These are phyloP conservation scores for Colletotrichum neosansevieriae DNA, from an alignment of 2,329 filamentous ascomycete species.

Conservation along the genomic window DNA sequence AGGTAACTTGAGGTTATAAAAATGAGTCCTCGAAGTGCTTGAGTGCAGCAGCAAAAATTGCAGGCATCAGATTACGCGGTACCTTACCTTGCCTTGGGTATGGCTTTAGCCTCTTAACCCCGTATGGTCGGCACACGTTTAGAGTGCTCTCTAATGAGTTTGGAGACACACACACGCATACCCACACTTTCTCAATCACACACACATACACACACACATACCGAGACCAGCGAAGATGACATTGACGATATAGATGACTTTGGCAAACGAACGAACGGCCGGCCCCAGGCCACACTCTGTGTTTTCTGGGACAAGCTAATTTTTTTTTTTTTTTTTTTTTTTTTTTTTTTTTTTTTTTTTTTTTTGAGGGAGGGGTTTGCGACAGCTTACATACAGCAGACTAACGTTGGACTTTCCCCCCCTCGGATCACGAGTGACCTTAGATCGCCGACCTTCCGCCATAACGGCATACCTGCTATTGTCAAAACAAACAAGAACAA, in stretches of 20 bases:
- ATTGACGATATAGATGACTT: conserved; percentile 3
- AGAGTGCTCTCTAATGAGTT: not conserved
- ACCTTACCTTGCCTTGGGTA: not conserved
- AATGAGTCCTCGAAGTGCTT: too few species aligned
- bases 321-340: not conserved
- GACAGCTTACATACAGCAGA: not conserved
- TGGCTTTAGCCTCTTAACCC: conserved; percentile 1
- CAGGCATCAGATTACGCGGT: not conserved
- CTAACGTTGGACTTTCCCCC: not conserved
- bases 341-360: not conserved
- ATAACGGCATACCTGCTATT: not conserved
- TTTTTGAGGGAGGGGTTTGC: not conserved
- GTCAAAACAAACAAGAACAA: not conserved
- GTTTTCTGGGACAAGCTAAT: conserved; percentile 9
- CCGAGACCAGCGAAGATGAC: not conserved
- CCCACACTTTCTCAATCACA: too few species aligned
- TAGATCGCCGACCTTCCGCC: conserved; percentile 2
- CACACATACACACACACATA: not conserved
- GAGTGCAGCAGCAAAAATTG: too few species aligned
- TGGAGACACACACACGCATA: too few species aligned
- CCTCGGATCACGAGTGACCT: not conserved
- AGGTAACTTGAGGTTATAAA: too few species aligned
- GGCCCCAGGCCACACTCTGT: conserved; percentile 7
- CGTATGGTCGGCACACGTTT: not conserved
- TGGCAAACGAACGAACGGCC: conserved; percentile 3